These are phyloP conservation scores for Dalechampia spathulata DNA, from an alignment of 441 rosid genomes.

Conservation along the genomic window DNA sequence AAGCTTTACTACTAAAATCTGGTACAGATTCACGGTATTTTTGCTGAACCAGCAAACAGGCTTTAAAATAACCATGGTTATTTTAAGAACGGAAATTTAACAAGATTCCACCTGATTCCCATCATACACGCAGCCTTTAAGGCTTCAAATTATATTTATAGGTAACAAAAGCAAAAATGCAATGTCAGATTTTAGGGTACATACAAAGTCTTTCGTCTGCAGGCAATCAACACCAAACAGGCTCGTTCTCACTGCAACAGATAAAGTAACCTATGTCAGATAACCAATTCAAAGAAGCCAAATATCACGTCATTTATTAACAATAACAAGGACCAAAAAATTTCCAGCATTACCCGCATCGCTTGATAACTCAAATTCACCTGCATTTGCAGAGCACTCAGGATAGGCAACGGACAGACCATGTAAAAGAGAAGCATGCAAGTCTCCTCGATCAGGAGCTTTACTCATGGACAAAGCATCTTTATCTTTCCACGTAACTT, in stretches of 20 bases:
- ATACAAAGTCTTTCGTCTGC: slow-evolving; percentile 42
- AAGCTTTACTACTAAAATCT: neutral
- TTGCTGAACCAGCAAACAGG: slow-evolving; percentile 5
- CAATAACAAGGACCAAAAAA: neutral
- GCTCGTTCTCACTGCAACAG: slow-evolving; percentile 46
- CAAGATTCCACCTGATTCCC: too few species aligned
- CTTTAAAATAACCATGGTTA: neutral
- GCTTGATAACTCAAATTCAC: slow-evolving; percentile 45
- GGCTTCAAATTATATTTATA: too few species aligned
- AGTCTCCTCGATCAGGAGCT: slow-evolving; percentile 27
- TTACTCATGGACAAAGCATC: slow-evolving; percentile 22
- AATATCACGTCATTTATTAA: neutral
- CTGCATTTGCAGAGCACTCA: slow-evolving; percentile 26
- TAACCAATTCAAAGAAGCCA: neutral
- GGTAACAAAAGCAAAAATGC: slow-evolving; percentile 5
- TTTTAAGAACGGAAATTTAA: neutral
- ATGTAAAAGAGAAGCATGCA: slow-evolving; percentile 47
- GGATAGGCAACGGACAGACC: slow-evolving; percentile 50
- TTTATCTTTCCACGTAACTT: slow-evolving; percentile 37
- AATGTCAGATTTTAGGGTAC: slow-evolving; percentile 15
- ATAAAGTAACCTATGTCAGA: slow-evolving; percentile 3
- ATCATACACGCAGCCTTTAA: too few species aligned
- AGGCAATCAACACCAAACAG: slow-evolving; percentile 34
- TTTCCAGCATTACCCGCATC: slow-evolving; percentile 26
- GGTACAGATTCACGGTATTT: neutral